Conservation (phyloP, 2,329 filamentous ascomycete species). For the Macrophomina tecta region DNA sequence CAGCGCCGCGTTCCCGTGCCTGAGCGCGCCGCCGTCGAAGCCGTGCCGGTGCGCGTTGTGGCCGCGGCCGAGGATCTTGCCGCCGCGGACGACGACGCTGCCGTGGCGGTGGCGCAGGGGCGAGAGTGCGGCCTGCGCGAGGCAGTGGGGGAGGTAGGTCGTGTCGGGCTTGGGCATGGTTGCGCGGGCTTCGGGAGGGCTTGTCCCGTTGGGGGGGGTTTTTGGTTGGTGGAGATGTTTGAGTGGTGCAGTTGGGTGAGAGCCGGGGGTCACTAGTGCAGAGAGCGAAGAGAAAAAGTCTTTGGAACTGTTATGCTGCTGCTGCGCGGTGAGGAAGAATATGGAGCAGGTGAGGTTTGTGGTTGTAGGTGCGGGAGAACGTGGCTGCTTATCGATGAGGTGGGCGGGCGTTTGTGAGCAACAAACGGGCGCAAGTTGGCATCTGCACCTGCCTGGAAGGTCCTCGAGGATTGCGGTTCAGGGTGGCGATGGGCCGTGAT, state of each 20-base stretch:
- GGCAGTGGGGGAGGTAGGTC: conserved; percentile 57
- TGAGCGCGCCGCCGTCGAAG: conserved; percentile 58
- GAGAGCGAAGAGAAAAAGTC: too few relatives aligned
- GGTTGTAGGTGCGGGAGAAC: too few relatives aligned
- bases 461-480: too few relatives aligned
- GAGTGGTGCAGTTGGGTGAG: too few relatives aligned
- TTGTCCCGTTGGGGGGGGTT: background rate
- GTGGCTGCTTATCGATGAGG: background rate
- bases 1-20: conserved; percentile 49
- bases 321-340: background rate
- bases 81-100: conserved; percentile 58
- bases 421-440: background rate
- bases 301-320: too few relatives aligned
- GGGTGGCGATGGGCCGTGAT: background rate
- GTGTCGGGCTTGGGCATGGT: conserved; percentile 54
- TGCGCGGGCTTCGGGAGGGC: background rate
- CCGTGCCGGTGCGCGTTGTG: conserved; percentile 59
- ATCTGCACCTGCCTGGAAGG: background rate
- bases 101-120: conserved; percentile 57
- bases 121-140: conserved; percentile 58
- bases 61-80: conserved; percentile 60
- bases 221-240: background rate
- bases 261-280: too few relatives aligned
- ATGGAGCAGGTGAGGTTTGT: too few relatives aligned
- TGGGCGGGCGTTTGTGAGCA: background rate